These are phyloP conservation scores for Tuber indicum DNA, from an alignment of 495 filamentous ascomycete genomes.

Conservation along the genomic window DNA sequence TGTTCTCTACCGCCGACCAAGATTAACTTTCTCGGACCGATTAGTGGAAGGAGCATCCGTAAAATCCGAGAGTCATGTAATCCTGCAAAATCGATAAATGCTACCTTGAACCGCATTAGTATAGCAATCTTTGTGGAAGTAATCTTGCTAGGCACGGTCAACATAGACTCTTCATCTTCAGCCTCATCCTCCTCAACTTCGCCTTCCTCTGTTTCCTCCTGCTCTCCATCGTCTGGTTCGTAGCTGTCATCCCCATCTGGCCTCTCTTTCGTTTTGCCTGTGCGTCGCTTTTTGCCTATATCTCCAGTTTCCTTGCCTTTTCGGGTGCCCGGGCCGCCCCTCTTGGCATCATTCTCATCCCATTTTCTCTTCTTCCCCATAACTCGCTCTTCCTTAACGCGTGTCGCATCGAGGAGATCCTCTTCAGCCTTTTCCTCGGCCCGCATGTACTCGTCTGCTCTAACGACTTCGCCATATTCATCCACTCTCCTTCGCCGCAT, in stretches of 20 bases:
- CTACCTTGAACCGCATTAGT: constrained; percentile 63
- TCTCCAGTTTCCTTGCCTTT: constrained; percentile 34
- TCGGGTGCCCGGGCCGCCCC: constrained; percentile 30
- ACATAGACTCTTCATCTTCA: constrained; percentile 48
- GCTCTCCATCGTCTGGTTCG: constrained; percentile 43
- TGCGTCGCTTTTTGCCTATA: constrained; percentile 22
- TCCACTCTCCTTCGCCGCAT: constrained; percentile 71
- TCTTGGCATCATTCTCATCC: constrained; percentile 54
- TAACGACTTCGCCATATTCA: constrained; percentile 87
- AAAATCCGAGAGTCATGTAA: constrained; percentile 88
- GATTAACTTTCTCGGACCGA: constrained; percentile 88
- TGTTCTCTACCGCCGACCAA: constrained; percentile 69
- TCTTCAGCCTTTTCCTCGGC: constrained; percentile 86
- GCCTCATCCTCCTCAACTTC: constrained; percentile 50
- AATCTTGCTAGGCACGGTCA: constrained; percentile 69
- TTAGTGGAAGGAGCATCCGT: constrained; percentile 89
- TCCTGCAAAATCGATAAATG: constrained; percentile 85
- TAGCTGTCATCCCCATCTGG: constrained; percentile 44
- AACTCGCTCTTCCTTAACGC: constrained; percentile 47
- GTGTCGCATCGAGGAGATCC: constrained; percentile 53
- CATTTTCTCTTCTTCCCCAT: constrained; percentile 92
- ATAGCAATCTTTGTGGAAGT: constrained; percentile 56
- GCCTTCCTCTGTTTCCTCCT: constrained; percentile 47
- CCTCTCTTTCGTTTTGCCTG: constrained; percentile 46
- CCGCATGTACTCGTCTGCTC: constrained; percentile 87